phyloP scores from a whole-genome alignment of 441 rosid species.

The Bruguiera hainesii region DNA sequence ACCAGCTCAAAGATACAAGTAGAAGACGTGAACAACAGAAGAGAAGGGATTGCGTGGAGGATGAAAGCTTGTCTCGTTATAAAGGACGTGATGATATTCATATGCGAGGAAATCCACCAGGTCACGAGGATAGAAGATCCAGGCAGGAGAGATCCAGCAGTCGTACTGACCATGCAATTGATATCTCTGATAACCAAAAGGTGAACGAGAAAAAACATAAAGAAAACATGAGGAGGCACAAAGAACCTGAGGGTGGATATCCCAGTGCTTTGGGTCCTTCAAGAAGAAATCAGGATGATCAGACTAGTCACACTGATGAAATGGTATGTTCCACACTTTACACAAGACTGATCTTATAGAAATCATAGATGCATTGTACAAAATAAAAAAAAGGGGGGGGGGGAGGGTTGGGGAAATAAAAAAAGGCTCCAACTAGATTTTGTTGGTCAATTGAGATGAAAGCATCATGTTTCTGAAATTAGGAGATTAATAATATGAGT shows the following conservation, averaged over 20 bases:
- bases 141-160: slow-evolving; percentile 65
- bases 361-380: background rate
- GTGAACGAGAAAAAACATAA: slow-evolving; percentile 62
- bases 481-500: too few species aligned
- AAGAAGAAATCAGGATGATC: slow-evolving; percentile 70
- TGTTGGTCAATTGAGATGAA: too few species aligned
- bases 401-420: too few species aligned
- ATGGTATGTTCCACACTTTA: slow-evolving; percentile 56
- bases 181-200: slow-evolving; percentile 56
- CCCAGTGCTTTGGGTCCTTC: slow-evolving; percentile 36
- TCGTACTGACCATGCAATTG: slow-evolving; percentile 51
- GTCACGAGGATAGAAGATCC: slow-evolving; percentile 61
- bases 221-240: slow-evolving; percentile 60
- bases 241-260: slow-evolving; percentile 67
- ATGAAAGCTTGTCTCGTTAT: slow-evolving; percentile 55
- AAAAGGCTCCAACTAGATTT: background rate
- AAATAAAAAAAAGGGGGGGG: background rate
- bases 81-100: slow-evolving; percentile 62
- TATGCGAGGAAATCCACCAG: slow-evolving; percentile 47
- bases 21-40: slow-evolving; percentile 66
- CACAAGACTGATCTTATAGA: background rate
- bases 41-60: slow-evolving; percentile 66
- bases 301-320: slow-evolving; percentile 51
- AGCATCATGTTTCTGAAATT: too few species aligned
- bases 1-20: slow-evolving; percentile 53